A percentile compares a stretch with the other conserved stretches of the same genome.
Conservation (phyloP, 306 rosid species). For the Ammopiptanthus mongolicus region DNA sequence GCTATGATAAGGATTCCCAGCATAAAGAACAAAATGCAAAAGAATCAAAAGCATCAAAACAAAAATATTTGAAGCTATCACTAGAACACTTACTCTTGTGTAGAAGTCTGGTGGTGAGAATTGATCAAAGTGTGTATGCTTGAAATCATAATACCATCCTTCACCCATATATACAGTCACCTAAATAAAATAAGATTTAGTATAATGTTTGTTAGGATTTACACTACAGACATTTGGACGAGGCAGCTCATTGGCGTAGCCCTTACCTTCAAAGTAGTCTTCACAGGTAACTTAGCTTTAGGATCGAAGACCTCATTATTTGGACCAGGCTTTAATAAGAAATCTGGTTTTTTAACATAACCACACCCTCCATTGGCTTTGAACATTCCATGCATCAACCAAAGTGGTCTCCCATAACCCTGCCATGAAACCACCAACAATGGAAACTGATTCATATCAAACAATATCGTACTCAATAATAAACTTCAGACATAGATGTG, state of each 20-base stretch:
- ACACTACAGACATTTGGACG: not conserved
- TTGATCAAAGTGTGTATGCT: conserved; percentile 78
- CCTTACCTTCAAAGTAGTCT: conserved; percentile 72
- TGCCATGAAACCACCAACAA: conserved; percentile 31
- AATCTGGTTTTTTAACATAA: conserved; percentile 89
- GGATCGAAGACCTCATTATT: conserved; percentile 71
- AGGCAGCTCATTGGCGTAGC: not conserved
- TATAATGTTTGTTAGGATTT: conserved; percentile 13
- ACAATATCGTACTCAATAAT: not conserved
- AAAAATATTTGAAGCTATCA: not conserved
- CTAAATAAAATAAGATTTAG: conserved; percentile 39
- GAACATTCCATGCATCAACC: conserved; percentile 99
- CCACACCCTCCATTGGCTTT: conserved; percentile 93
- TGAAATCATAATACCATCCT: conserved; percentile 93
- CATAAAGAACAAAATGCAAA: not conserved
- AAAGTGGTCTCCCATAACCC: conserved; percentile 95
- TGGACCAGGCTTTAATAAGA: conserved; percentile 47
- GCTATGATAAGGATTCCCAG: not conserved
- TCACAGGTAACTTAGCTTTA: conserved; percentile 46
- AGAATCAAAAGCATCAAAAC: not conserved
- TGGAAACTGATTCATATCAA: not conserved
- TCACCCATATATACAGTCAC: conserved; percentile 92
- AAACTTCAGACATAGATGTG: not conserved
- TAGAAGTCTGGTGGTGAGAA: conserved; percentile 98
- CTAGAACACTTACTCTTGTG: conserved; percentile 61